Conservation (phyloP, 768 basidiomycete genomes). For the Phanerodontia chrysosporium region DNA sequence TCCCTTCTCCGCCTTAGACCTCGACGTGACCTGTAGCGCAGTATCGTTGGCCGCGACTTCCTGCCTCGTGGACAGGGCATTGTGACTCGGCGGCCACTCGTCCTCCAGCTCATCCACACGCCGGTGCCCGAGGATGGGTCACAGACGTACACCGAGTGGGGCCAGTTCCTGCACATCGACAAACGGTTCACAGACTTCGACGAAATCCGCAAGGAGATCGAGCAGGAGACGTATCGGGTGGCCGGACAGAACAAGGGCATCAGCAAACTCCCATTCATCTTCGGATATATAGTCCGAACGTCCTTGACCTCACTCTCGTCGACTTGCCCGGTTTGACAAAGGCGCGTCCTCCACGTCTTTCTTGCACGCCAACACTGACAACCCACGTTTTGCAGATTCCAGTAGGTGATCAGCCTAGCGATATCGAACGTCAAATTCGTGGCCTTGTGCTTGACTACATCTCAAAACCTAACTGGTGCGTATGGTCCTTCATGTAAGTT, state of each 20-base stretch:
- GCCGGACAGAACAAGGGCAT: conserved; percentile 99
- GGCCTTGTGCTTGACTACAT: conserved; percentile 94
- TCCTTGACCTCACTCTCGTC: conserved; percentile 92
- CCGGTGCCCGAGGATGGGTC: conserved; percentile 52
- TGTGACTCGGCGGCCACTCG: conserved; percentile 91
- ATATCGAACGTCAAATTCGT: conserved; percentile 96
- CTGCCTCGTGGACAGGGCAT: conserved; percentile 89
- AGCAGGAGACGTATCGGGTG: conserved; percentile 94
- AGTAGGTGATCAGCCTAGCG: conserved; percentile 95
- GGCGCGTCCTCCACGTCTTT: conserved; percentile 38
- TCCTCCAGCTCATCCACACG: conserved; percentile 94
- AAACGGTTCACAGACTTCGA: conserved; percentile 94
- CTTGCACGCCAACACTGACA: background rate
- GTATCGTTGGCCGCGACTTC: conserved; percentile 93
- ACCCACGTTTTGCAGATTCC: conserved; percentile 57
- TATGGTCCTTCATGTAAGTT: background rate
- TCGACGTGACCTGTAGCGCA: background rate
- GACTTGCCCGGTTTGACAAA: conserved; percentile 97
- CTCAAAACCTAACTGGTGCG: conserved; percentile 91
- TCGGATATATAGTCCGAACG: conserved; percentile 92
- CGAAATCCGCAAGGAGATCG: conserved; percentile 94
- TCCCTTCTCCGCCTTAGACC: background rate
- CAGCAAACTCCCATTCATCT: conserved; percentile 91
- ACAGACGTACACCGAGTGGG: conserved; percentile 74
- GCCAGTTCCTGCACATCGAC: conserved; percentile 95